Base-by-base conservation (phyloP, 257 asterid genomes). In the Ehretia macrophylla region DNA sequence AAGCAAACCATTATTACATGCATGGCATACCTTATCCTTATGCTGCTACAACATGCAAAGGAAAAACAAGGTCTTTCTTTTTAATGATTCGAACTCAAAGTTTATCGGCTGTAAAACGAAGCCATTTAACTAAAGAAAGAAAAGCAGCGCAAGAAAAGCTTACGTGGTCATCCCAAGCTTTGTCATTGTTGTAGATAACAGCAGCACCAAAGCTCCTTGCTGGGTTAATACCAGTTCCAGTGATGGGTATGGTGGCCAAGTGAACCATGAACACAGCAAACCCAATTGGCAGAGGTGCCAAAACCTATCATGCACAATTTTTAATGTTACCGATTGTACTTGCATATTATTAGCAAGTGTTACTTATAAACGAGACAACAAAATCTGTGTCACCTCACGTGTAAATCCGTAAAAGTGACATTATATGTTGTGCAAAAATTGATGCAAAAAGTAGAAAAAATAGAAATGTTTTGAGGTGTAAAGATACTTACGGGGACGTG, bases 181-280 rank as follows among this genome's bases (percentile, higher is more conserved):
- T 81, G 19, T 58, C 63, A 11, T 72, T 63, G 84, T 88, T 78
- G 80, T 32, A 83, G 80, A 90, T 87, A 0, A 90, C 98, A 11
- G 98, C 98, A 44, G 98, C 98, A 16, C 97, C 97, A 55, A 90
- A 81, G 77, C 97, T 90, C 74, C 97, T 70, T 10, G 97, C 97
- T 5, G 97, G 97, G 83, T 90, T 90, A 40, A 90, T 90, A 1
- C 96, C 97, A 40, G 96, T 90, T 68, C 97, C 96, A 32, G 97
- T 87, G 74, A 90, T 81, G 49, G 96, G 96, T 20, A 90, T 90
- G 17, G 97, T 90, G 5, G 95, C 97, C 85, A 90, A 83, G 70
- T 90, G 97, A 35, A 90, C 97, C 97, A 90, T 90, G 76, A 90
- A 90, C 8, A 90, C 97, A 10, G 97, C 97, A 61, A 90, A 90